Evolutionary conservation across 2,329 filamentous ascomycete species (phyloP).

Genomic region (Diplodia intermedia): DNA sequence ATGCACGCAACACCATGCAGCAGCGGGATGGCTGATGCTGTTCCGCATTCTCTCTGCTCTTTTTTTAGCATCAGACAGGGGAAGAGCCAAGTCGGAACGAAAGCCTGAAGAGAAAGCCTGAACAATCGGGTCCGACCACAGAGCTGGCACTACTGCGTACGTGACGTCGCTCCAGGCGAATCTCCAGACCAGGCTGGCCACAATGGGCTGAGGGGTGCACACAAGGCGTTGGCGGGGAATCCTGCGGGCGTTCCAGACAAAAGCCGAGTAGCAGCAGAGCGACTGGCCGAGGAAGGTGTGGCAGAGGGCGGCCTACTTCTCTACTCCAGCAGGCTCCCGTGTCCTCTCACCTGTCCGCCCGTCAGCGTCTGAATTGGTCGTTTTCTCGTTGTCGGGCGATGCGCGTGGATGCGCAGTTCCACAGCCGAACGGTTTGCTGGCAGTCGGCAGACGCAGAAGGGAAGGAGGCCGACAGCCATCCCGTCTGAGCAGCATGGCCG

Average conservation of each 20-base stretch:
- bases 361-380: too few species aligned
- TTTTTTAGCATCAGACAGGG: background rate
- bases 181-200: background rate
- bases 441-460: background rate
- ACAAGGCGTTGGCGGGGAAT: background rate
- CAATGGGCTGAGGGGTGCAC: background rate
- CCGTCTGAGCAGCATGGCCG: background rate
- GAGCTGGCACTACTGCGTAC: background rate
- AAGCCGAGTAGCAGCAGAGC: background rate
- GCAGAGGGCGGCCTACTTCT: background rate
- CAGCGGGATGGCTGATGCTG: background rate
- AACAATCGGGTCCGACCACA: background rate
- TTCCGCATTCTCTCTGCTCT: background rate
- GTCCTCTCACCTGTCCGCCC: background rate
- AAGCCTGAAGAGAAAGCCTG: background rate
- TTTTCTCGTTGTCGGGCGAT: background rate
- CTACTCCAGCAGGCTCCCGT: background rate
- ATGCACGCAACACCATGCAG: background rate
- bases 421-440: constrained; percentile 14
- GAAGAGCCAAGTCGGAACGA: background rate
- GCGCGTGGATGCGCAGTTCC: background rate
- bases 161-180: constrained; percentile 1
- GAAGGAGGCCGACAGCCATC: background rate
- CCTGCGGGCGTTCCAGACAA: background rate
- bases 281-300: background rate